Base-by-base conservation (phyloP, 257 asterid species). In the Verbena officinalis region DNA sequence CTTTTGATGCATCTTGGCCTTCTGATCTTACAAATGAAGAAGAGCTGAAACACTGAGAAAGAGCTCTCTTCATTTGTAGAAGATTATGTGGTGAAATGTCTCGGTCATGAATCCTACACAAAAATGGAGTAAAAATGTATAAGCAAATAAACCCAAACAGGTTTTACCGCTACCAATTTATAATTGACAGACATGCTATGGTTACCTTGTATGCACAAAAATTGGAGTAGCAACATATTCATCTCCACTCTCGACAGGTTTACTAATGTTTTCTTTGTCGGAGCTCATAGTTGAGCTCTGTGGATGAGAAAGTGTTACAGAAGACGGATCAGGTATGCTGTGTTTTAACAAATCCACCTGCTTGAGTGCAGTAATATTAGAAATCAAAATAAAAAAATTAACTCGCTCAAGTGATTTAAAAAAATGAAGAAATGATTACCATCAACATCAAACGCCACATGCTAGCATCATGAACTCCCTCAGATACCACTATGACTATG, bases 371-470 rank as follows among this genome's bases (percentile, higher is more conserved):
- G 58, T 33, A 17, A 65, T 8, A 15, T 17, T 27, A 62, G 55
- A 62, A 62, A 61, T 63, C 60, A 52, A 9, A 36, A 36, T 4
- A 7, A 36, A 3, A 3, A 36, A 4, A 9, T 7, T 3, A 27
- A 27, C 33, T 27, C 5, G 4, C 33, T 5, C 33, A 2, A 27
- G n/a, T n/a, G 33, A 27, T 27, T 27, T 27, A 27, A 27, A 5
- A 27, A 58, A 60, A 57, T 33, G 53, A 55, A 64, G 22, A 36
- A 69, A 55, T 54, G 52, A 30, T 40, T 86, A 91, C 98, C 96
- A 95, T 90, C 45, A 70, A 71, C 91, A 93, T 81, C 72, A 93
- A 80, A 55, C 77, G 95, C 98, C 97, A 93, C 96, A 93, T 87
- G 86, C 83, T 77, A 71, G 80, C 68, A 74, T 87, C 96, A 48